phyloP scores from a whole-genome alignment of 2,329 filamentous ascomycete genomes.

The Samsoniella hepiali region DNA sequence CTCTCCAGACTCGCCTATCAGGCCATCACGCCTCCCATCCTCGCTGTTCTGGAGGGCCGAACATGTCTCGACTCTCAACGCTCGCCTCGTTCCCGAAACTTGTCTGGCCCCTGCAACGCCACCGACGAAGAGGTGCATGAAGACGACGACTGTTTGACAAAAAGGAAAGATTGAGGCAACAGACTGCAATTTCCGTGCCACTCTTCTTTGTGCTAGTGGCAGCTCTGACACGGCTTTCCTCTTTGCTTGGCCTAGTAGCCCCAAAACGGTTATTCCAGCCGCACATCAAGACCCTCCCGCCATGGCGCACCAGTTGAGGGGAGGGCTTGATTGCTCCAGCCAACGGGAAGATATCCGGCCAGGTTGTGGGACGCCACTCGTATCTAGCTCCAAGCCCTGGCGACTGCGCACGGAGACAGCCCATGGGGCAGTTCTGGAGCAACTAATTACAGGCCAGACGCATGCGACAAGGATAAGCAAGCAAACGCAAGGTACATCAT shows the following conservation, averaged over 20 bases:
- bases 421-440: conserved; percentile 10
- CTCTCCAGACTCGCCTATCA: neutral
- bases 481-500: conserved; percentile 7
- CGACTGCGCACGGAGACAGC: conserved; percentile 5
- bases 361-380: conserved; percentile 11
- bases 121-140: neutral
- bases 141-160: neutral
- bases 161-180: neutral
- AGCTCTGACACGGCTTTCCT: neutral
- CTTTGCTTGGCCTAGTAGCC: conserved; percentile 12
- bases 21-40: neutral
- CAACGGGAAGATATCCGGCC: conserved; percentile 20
- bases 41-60: neutral
- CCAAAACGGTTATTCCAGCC: conserved; percentile 15
- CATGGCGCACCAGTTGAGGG: conserved; percentile 3
- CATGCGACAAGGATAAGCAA: neutral
- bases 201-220: neutral
- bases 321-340: neutral
- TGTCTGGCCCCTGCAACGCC: conserved; percentile 4
- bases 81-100: conserved; percentile 5
- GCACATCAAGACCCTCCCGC: conserved; percentile 8
- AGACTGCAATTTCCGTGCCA: neutral
- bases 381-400: conserved; percentile 9
- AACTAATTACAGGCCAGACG: conserved; percentile 9
- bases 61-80: conserved; percentile 14